Base-by-base conservation (phyloP, 2,329 filamentous ascomycete species). In the Boeremia lycopersici region DNA sequence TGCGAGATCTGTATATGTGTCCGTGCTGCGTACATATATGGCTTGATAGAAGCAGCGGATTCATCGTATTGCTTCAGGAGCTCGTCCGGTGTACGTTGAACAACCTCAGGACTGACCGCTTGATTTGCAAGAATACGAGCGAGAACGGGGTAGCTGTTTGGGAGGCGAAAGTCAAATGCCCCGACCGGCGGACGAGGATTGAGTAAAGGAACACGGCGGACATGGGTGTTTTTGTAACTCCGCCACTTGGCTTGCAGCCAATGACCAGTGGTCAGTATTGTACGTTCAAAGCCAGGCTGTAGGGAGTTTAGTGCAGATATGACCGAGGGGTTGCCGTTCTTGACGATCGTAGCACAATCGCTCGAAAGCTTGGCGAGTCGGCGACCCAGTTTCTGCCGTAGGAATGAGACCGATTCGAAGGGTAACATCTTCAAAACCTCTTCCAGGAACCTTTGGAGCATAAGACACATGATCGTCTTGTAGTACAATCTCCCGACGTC, bases 311-410 rank as follows among this genome's bases (percentile, higher is more conserved):
- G 62, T 13, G 34, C 15, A 12, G 29, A 39, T 11, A 12, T 15
- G 11, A 38, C 11, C 11, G 13, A 6, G 2, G 29, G 11, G 11
- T 15, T 29, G 23, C 29, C n/a, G n/a, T 2, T 35, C 55, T 11
- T 33, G 12, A 31, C 17, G 15, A 44, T 23, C 15, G 51, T 29
- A 8, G 45, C n/a, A 2, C 38, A 3, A 57, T 81, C 78, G 0
- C 66, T 62, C 29, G 86, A 80, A 0, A 88, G 62, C 64, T 89
- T 89, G 0, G 79, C 81, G 12, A 88, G 77, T 0, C 85, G 81
- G 19, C 82, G 78, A 56, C 79, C 81, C 0, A 87, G 70, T 63
- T 87, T 89, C 29, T 79, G 70, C 42, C 77, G 78, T 5, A 86
- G 61, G 13, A 75, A 64, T 2, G 73, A 64, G 2, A 75, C 58